A percentile compares a stretch with the other conserved stretches of the same genome.
phyloP scores from a whole-genome alignment of 768 basidiomycete genomes.

The Russula dissimulans region DNA sequence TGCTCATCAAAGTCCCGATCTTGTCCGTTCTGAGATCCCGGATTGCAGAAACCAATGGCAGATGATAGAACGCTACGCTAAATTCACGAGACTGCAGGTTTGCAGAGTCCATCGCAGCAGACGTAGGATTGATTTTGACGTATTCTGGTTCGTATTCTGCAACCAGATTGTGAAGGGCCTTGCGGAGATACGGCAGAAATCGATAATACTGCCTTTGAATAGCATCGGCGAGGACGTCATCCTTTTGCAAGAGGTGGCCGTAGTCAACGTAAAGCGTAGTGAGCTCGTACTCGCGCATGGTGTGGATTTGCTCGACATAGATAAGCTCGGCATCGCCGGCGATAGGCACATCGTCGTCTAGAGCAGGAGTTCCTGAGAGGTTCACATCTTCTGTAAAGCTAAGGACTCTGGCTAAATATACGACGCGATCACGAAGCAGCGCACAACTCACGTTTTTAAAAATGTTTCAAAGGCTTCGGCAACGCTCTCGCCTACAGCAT shows the following conservation, averaged over 20 bases:
- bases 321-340: conserved; percentile 53
- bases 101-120: conserved; percentile 77
- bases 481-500: conserved; percentile 93
- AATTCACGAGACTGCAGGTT: conserved; percentile 92
- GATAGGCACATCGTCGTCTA: conserved; percentile 54
- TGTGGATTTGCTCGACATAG: conserved; percentile 90
- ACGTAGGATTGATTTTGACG: conserved; percentile 86
- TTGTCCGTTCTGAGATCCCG: conserved; percentile 87
- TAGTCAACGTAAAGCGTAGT: conserved; percentile 97
- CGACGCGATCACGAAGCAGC: not conserved
- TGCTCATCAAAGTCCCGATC: conserved; percentile 90
- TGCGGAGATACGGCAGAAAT: conserved; percentile 89
- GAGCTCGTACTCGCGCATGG: conserved; percentile 89
- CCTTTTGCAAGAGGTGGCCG: conserved; percentile 77
- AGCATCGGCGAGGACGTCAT: conserved; percentile 89
- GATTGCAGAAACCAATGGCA: conserved; percentile 90
- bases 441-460: conserved; percentile 59
- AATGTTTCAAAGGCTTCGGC: conserved; percentile 88
- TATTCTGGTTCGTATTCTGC: conserved; percentile 88
- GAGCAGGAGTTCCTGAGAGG: conserved; percentile 71
- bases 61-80: conserved; percentile 88
- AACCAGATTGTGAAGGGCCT: conserved; percentile 84
- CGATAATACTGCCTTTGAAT: conserved; percentile 95
- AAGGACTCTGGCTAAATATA: conserved; percentile 13
- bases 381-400: conserved; percentile 82